phyloP scores from a whole-genome alignment of 1,284 basidiomycete species.

The Cryptococcus floricola region DNA sequence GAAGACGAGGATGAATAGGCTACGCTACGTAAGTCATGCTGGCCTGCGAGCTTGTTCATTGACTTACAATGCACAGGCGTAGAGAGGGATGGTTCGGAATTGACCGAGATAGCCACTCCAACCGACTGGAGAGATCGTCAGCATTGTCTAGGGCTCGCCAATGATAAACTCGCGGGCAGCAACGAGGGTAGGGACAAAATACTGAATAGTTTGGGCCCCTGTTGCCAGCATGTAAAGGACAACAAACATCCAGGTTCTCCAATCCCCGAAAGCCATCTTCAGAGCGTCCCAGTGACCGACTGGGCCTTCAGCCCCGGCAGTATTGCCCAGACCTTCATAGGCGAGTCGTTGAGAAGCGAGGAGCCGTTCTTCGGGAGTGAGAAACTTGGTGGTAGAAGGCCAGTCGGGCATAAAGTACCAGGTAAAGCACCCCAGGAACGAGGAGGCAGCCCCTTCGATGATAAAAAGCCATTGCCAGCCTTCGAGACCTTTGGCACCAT shows the following conservation, averaged over 20 bases:
- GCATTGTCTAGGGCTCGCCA: not conserved
- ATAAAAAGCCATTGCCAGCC: slow-evolving; percentile 50
- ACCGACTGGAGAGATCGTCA: slow-evolving; percentile 27
- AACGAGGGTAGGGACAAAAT: slow-evolving; percentile 52
- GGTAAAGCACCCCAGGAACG: slow-evolving; percentile 31
- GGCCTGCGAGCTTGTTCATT: not conserved
- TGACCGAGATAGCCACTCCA: slow-evolving; percentile 49
- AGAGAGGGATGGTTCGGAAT: slow-evolving; percentile 54
- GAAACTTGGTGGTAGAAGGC: slow-evolving; percentile 49
- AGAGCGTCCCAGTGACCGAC: slow-evolving; percentile 45
- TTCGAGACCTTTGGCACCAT: slow-evolving; percentile 39
- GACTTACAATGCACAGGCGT: slow-evolving; percentile 38
- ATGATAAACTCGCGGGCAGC: slow-evolving; percentile 22
- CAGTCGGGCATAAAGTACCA: slow-evolving; percentile 46
- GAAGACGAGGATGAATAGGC: slow-evolving; percentile 47
- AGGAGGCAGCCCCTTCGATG: slow-evolving; percentile 43
- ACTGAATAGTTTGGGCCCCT: slow-evolving; percentile 52
- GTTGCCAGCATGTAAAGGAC: slow-evolving; percentile 49
- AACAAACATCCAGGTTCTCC: slow-evolving; percentile 43
- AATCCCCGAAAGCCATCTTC: slow-evolving; percentile 42
- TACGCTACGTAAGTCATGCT: not conserved
- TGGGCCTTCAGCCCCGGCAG: slow-evolving; percentile 29
- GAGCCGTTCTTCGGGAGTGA: slow-evolving; percentile 48
- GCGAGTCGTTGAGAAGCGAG: slow-evolving; percentile 50
- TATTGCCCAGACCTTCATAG: slow-evolving; percentile 46